Conservation (phyloP, 345 rosid genomes). For the Fremontodendron californicum region DNA sequence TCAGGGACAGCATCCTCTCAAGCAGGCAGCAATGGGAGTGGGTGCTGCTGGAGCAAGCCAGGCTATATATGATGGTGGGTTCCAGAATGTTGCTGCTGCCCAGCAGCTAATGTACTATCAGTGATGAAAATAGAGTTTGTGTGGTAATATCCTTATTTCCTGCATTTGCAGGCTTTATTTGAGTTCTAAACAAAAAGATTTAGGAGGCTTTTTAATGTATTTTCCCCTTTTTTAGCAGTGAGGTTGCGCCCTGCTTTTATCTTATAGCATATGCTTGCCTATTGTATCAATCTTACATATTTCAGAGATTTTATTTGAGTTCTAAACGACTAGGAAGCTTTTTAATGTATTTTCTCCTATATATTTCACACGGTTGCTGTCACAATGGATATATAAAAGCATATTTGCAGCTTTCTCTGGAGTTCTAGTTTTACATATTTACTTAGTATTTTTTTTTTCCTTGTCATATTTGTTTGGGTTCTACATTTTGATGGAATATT, state of each 20-base stretch:
- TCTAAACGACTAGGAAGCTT: slow-evolving; percentile 28
- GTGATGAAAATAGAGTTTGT: slow-evolving; percentile 31
- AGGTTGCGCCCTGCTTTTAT: slow-evolving; percentile 16
- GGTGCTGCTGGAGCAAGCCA: slow-evolving; percentile 85
- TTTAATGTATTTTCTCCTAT: slow-evolving; percentile 17
- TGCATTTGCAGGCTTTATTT: slow-evolving; percentile 31
- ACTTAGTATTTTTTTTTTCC: background rate
- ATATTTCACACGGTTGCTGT: slow-evolving; percentile 20
- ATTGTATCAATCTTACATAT: slow-evolving; percentile 7
- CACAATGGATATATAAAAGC: background rate
- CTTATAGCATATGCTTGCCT: slow-evolving; percentile 15
- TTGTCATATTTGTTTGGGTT: background rate
- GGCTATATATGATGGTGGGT: slow-evolving; percentile 86
- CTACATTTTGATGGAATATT: too few species aligned
- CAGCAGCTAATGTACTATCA: slow-evolving; percentile 95
- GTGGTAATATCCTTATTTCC: slow-evolving; percentile 22
- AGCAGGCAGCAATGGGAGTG: slow-evolving; percentile 82
- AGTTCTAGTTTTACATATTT: background rate
- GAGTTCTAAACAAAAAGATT: slow-evolving; percentile 13
- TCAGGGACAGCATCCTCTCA: slow-evolving; percentile 78
- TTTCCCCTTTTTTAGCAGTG: slow-evolving; percentile 16
- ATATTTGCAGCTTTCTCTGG: background rate
- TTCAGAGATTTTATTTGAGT: slow-evolving; percentile 18
- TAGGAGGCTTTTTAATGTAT: slow-evolving; percentile 30
- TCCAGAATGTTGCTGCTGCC: slow-evolving; percentile 75